Base-by-base conservation (phyloP, 768 basidiomycete genomes). In the Asterophora lycoperdoides region DNA sequence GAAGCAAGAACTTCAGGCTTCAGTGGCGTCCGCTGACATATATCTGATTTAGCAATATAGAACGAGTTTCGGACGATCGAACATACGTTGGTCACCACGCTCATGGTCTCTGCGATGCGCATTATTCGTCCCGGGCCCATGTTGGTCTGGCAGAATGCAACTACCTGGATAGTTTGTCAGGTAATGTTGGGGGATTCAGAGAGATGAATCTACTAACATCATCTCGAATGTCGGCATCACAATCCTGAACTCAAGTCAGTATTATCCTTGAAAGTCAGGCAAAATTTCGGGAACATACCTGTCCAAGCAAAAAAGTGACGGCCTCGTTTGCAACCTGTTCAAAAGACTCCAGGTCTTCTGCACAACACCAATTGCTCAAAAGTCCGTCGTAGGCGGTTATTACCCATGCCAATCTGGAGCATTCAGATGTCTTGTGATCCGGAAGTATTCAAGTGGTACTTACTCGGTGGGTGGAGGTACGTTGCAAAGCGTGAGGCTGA, bases 381-480 rank as follows among this genome's bases (percentile, higher is more conserved):
- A 86, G 64, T 56, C 89, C 86, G 46, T 81, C 79, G 49, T 82
- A 73, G n/a, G 80, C 76, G 15, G 77, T 75, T 60, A 77, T 77
- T 18, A 79, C 69, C 74, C 77, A 79, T 57, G 78, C 75, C 41
- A 78, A 64, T 55, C 86, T 88, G 52, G 35, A 46, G 10, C 46
- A 34, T 39, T 33, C 26, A 46, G 40, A 30, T 46, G 30, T 47
- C 41, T 34, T 37, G 15, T 35, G 45, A 15, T 28, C 49, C 35
- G 26, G 15, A 42, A 34, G 41, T 32, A 14, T 41, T 11, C 13
- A 44, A 23, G n/a, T 47, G 33, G 13, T 68, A 23, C 81, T 56
- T 59, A 89, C 86, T 86, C 84, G 30, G 74, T 73, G 26, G 81
- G 81, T 2, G 84, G 68, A 10, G 84, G 81, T 20, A 86, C 74